Percentiles rank a stretch among this genome's conserved stretches.
Evolutionary conservation across 164 flowering plant genomes (phyloP).

Genomic region (Liquidambar formosana): DNA sequence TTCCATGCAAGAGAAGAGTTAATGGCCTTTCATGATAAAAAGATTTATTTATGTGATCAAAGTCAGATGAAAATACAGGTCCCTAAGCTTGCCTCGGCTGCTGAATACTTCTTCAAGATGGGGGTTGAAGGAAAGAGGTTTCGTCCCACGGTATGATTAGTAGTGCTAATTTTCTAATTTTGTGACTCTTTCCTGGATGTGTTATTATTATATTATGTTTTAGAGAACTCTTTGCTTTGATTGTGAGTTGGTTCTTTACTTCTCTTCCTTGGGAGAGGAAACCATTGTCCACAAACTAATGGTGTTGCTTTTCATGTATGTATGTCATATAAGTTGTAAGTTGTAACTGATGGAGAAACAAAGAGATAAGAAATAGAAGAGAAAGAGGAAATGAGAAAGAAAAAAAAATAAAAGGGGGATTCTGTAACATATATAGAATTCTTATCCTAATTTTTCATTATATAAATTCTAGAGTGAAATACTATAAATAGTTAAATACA

Average conservation of each 20-base stretch:
- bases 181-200: background rate
- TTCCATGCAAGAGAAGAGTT: background rate
- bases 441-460: no score
- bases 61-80: slow-evolving; percentile 42
- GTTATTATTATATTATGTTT: background rate
- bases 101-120: slow-evolving; percentile 92
- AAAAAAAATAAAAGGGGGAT: no score
- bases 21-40: background rate
- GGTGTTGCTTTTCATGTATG: no score
- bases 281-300: background rate
- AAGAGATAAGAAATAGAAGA: no score
- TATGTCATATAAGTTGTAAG: no score
- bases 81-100: slow-evolving; percentile 95
- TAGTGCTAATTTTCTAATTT: background rate
- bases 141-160: slow-evolving; percentile 72
- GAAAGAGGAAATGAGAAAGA: no score
- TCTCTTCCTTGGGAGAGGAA: background rate
- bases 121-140: slow-evolving; percentile 98
- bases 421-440: no score
- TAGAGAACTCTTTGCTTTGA: background rate
- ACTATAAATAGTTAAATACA: no score
- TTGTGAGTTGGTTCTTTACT: background rate
- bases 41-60: background rate
- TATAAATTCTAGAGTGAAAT: no score
- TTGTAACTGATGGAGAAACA: no score